These are phyloP conservation scores for Trichoderma sp. DNA, from an alignment of 2,329 filamentous ascomycete species.

Conservation along the genomic window DNA sequence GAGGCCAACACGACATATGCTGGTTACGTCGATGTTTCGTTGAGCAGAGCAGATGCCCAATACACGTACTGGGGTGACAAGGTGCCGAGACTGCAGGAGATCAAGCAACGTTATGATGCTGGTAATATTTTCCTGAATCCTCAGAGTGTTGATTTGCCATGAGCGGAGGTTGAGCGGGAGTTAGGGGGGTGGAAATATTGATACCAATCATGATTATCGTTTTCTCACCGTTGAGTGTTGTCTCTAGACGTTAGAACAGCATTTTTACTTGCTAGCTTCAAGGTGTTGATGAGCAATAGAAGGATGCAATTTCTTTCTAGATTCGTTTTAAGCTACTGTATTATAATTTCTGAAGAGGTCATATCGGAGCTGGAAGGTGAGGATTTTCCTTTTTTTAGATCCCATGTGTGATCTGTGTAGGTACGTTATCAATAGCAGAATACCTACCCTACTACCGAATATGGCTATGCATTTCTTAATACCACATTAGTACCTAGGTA, in stretches of 20 bases:
- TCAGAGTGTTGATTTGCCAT: conserved; percentile 44
- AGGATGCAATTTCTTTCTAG: not conserved
- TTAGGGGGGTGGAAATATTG: not conserved
- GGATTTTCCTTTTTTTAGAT: not conserved
- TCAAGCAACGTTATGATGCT: conserved; percentile 55
- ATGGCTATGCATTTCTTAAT: not conserved
- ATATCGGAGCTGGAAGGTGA: not conserved
- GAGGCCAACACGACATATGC: conserved; percentile 54
- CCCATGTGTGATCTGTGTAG: not conserved
- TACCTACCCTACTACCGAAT: not conserved
- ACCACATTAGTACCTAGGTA: not conserved
- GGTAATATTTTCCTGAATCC: conserved; percentile 57
- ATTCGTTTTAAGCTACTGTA: not conserved
- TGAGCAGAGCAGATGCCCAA: conserved; percentile 44
- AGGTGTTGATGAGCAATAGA: not conserved
- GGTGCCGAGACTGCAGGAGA: conserved; percentile 42
- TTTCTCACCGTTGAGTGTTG: not conserved
- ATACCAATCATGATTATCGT: not conserved
- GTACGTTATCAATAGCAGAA: not conserved
- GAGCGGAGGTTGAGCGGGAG: not conserved
- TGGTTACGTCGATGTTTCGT: conserved; percentile 57
- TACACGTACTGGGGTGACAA: conserved; percentile 55
- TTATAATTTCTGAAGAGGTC: not conserved
- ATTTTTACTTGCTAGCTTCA: not conserved
- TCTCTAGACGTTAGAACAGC: not conserved